Base-by-base conservation (phyloP, 441 rosid genomes). In the Bocquillonia castaneifolia region DNA sequence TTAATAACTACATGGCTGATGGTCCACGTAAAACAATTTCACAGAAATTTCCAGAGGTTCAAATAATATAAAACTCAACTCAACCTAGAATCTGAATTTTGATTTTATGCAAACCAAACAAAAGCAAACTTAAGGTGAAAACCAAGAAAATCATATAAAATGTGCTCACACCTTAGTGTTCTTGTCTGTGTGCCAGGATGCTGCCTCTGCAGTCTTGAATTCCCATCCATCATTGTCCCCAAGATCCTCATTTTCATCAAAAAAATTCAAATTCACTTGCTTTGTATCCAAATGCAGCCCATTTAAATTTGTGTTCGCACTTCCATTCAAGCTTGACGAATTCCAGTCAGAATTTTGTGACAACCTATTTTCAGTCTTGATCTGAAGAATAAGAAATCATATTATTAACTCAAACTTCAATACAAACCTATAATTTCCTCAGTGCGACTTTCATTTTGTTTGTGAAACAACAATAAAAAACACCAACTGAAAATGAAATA, bases 151-250 rank as follows among this genome's bases (percentile, higher is more conserved):
- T 34, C 17, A 51, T 32, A 15, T 37, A 10, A 59, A 25, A 0
- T 52, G 23, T 5, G 6, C 55, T 73, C 20, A 17, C 26, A 83
- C 89, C 79, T 82, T 71, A 64, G n/a, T 28, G 39, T 36, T 61
- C 70, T 39, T 78, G n/a, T 72, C 68, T 67, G 60, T 67, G 17
- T 48, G 26, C 20, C 50, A 34, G 45, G 55, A 40, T 62, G 70
- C 78, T 55, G 80, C 59, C 68, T 75, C 85, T 9, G 87, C 85
- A 10, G 72, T 77, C 69, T 75, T 82, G 76, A 86, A 88, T 51
- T 83, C 87, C 77, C 83, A 77, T 42, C 61, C 84, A 66, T 69
- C 75, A 6, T 63, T 69, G 25, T 63, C 76, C 25, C 26, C 59
- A 52, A 63, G 42, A 51, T 67, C 78, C 12, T 70, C 67, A 62